A percentile compares a stretch with the other conserved stretches of the same genome.
Conservation (phyloP, 495 filamentous ascomycete genomes). For the Xylaria scruposa region DNA sequence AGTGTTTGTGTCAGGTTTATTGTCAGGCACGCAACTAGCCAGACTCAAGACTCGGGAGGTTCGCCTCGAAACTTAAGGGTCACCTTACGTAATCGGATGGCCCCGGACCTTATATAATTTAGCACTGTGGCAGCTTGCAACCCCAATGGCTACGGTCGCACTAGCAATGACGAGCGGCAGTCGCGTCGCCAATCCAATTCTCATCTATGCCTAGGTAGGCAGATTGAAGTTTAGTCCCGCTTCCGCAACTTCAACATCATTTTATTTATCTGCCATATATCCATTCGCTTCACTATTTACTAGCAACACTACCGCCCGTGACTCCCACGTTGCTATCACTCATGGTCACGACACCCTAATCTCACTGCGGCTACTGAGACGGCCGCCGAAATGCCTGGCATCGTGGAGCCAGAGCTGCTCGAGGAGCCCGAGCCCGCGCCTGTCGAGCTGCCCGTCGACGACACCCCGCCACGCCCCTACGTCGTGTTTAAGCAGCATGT, state of each 20-base stretch:
- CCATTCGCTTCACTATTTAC: not conserved
- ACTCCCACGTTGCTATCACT: not conserved
- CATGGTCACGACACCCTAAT: constrained; percentile 33
- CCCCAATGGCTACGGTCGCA: not conserved
- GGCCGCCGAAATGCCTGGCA: constrained; percentile 39
- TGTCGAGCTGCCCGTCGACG: constrained; percentile 40
- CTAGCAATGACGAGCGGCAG: constrained; percentile 5
- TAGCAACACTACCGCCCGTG: constrained; percentile 1
- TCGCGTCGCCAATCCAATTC: constrained; percentile 18
- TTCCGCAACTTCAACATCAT: constrained; percentile 16
- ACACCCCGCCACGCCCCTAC: constrained; percentile 50
- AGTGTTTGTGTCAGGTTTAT: no score
- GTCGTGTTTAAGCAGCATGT: constrained; percentile 82
- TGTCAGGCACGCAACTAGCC: no score
- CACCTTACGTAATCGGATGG: not conserved
- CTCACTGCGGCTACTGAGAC: constrained; percentile 33
- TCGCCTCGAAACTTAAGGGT: not conserved
- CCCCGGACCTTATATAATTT: not conserved
- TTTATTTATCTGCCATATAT: not conserved
- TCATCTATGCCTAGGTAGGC: not conserved
- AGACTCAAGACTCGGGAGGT: not conserved
- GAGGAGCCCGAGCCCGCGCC: constrained; percentile 34
- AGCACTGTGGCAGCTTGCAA: not conserved
- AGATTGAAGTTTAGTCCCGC: not conserved
- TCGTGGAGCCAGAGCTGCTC: constrained; percentile 34